Conservation (phyloP, 1,139 yeast species). For the Debaryomycetaceae sp. region DNA sequence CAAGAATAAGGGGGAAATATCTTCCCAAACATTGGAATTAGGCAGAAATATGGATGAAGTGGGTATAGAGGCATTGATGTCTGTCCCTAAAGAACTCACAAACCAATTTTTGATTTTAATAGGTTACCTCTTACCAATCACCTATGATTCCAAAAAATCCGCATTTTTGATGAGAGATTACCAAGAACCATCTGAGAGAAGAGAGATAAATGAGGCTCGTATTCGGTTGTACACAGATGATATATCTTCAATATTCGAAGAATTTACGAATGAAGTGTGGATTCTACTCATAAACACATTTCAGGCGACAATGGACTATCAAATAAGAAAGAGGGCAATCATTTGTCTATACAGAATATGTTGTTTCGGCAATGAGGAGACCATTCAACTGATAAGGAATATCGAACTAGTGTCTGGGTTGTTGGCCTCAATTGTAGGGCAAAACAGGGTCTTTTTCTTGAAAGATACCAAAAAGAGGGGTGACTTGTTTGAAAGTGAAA, state of each 20-base stretch:
- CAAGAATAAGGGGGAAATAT: constrained; percentile 8
- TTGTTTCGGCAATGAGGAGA: constrained; percentile 21
- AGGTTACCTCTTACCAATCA: constrained; percentile 54
- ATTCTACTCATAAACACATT: constrained; percentile 67
- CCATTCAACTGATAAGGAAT: constrained; percentile 17
- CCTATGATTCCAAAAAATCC: constrained; percentile 14
- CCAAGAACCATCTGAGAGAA: constrained; percentile 23
- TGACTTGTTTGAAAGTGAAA: constrained; percentile 8
- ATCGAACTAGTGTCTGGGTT: constrained; percentile 41
- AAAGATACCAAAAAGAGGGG: constrained; percentile 10
- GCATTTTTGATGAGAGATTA: constrained; percentile 24
- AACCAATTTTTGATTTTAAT: constrained; percentile 54
- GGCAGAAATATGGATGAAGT: constrained; percentile 18
- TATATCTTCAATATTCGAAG: constrained; percentile 26
- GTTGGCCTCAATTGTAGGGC: constrained; percentile 70
- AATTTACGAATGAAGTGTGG: constrained; percentile 51
- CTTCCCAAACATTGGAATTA: constrained; percentile 8
- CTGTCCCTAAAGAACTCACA: constrained; percentile 66
- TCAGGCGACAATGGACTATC: constrained; percentile 70
- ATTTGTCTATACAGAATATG: constrained; percentile 56
- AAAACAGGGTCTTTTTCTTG: constrained; percentile 34
- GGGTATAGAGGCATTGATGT: constrained; percentile 69
- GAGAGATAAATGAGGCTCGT: constrained; percentile 25
- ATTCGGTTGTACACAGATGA: constrained; percentile 19
- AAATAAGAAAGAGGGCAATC: constrained; percentile 59